Evolutionary conservation across 179 eudicot species (phyloP), one percentile per base, ranked within the genome.

Genomic region (Sideroxylon spinosum): DNA sequence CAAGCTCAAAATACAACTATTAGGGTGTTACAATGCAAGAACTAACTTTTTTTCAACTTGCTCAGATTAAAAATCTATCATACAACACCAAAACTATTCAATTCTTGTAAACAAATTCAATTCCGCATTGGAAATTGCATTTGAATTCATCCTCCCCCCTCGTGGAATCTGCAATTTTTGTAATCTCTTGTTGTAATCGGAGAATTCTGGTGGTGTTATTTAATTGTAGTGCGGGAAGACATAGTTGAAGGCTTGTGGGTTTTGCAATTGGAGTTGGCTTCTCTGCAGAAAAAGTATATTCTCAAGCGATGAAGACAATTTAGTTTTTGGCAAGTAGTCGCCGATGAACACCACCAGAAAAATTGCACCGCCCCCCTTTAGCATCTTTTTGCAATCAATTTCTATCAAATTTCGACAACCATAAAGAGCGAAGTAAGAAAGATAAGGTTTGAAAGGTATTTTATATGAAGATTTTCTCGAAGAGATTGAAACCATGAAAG

Each of bases 291-390:
- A 75, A 6, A 75, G 60, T 10, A 63, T 32, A 5, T 74, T 69
- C 19, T 56, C 78, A 20, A 75, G 78, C 71, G 55, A 50, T 7
- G 11, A 17, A 49, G 56, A 86, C 80, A 56, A 78, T 76, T 48
- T 83, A 82, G 62, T 75, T 48, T 62, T 70, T 59, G 59, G 50
- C 17, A 50, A 61, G 56, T 75, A 32, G 13, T 6, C 29, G 16
- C 23, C 93, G 81, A 28, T 90, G 82, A 91, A 88, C 28, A 80
- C 67, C 17, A 87, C 89, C 67, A 89, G 86, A 55, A 90, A 86
- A 1, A 56, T 20, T 26, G 79, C 7, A 0, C 83, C 87, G 17
- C 71, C 81, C 68, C 70, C 74, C 46, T 81, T 85, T 82, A 62
- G 77, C 89, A 86, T 86, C 16, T 77, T 49, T 77, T 49, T 9